Percentiles rank a stretch among this genome's conserved stretches.
phyloP scores from a whole-genome alignment of 495 filamentous ascomycete species.

The Cetradonia linearis region DNA sequence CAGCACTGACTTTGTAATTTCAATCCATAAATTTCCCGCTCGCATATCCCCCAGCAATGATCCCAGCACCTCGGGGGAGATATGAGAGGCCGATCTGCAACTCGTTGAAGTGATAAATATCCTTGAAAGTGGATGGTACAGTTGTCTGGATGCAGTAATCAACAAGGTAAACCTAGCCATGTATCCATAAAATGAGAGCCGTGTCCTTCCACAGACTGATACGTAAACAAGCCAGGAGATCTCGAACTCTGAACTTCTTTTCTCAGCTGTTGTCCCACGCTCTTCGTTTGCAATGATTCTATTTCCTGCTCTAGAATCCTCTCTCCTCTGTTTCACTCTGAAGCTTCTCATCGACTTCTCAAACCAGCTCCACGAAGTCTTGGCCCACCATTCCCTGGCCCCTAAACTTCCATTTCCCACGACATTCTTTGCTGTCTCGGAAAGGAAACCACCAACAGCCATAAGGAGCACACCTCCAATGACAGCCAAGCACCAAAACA shows the following conservation, averaged over 20 bases:
- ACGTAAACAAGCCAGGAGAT: too few species aligned
- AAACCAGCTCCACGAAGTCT: too few species aligned
- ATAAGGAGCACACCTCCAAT: constrained; percentile 24
- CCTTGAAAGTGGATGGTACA: constrained; percentile 26
- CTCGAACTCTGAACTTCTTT: too few species aligned
- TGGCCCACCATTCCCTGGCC: too few species aligned
- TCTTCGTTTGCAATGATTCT: too few species aligned
- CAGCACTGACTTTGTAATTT: constrained; percentile 38
- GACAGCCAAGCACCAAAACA: constrained; percentile 21
- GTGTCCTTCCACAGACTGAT: constrained; percentile 47
- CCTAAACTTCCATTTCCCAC: constrained; percentile 62
- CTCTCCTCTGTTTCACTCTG: too few species aligned
- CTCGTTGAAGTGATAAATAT: constrained; percentile 30
- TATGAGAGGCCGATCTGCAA: constrained; percentile 33
- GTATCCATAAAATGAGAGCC: constrained; percentile 40
- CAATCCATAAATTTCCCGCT: constrained; percentile 67
- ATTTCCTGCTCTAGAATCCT: too few species aligned
- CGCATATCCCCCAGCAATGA: constrained; percentile 76
- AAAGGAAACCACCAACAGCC: constrained; percentile 44
- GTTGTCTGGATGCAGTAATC: constrained; percentile 33
- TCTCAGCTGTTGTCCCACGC: too few species aligned
- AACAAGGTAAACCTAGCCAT: constrained; percentile 32
- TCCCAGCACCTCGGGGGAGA: constrained; percentile 37
- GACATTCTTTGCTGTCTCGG: constrained; percentile 61
- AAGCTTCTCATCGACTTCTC: too few species aligned